phyloP scores from a whole-genome alignment of 164 flowering plant genomes.

The Nymphaea thermarum region DNA sequence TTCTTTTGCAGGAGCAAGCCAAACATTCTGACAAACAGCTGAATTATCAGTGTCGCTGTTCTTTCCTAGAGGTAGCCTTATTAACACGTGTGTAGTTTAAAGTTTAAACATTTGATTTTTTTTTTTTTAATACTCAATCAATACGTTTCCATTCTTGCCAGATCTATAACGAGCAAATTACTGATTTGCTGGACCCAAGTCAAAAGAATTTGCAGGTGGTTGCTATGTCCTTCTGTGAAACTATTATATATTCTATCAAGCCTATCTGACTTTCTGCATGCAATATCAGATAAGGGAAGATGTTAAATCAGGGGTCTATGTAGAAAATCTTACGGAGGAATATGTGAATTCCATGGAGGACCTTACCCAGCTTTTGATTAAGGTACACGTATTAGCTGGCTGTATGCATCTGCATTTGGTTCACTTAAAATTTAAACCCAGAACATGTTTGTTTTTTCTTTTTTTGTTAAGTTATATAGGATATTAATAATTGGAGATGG shows the following conservation, averaged over 20 bases:
- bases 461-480: no score
- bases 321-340: conserved; percentile 82
- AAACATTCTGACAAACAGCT: conserved; percentile 80
- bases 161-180: conserved; percentile 98
- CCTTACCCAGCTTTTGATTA: conserved; percentile 51
- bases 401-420: not conserved
- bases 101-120: not conserved
- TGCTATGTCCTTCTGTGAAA: not conserved
- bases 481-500: no score
- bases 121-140: conserved; percentile 1
- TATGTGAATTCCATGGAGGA: conserved; percentile 58
- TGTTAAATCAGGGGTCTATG: conserved; percentile 91
- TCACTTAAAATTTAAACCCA: no score
- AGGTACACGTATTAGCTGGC: conserved; percentile 24
- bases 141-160: conserved; percentile 15
- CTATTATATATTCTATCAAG: not conserved
- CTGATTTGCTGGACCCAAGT: conserved; percentile 83
- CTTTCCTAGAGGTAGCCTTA: conserved; percentile 78
- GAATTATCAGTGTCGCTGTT: conserved; percentile 81
- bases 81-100: not conserved
- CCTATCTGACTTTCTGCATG: not conserved
- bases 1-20: conserved; percentile 55
- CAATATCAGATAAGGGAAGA: conserved; percentile 77
- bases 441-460: no score
- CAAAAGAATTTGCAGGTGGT: conserved; percentile 76